These are phyloP conservation scores for Lotmaria passim DNA, from an alignment of 208 protist genomes.

Conservation along the genomic window DNA sequence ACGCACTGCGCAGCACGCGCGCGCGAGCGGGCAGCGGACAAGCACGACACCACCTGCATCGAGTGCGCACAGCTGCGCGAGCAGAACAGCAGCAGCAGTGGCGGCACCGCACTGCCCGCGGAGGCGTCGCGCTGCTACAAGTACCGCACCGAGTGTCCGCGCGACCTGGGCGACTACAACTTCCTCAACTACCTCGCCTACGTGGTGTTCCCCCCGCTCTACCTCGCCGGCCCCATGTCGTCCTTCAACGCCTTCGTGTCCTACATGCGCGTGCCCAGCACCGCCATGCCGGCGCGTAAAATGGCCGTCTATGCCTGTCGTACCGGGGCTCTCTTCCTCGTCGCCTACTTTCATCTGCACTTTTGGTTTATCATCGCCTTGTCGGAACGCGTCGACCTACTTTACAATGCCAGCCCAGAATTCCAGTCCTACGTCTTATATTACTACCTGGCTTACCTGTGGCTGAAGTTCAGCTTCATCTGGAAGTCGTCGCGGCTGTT, in stretches of 20 bases:
- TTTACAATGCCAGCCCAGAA: not conserved
- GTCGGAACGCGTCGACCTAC: not conserved
- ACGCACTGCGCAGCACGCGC: slow-evolving; percentile 13
- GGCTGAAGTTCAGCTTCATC: slow-evolving; percentile 90
- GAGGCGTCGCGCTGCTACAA: slow-evolving; percentile 53
- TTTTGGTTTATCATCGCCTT: slow-evolving; percentile 4
- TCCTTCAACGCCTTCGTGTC: slow-evolving; percentile 91
- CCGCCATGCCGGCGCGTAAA: too few species aligned
- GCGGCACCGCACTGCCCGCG: slow-evolving; percentile 1
- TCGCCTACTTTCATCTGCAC: not conserved
- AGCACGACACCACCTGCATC: slow-evolving; percentile 46
- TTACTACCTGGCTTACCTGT: slow-evolving; percentile 76
- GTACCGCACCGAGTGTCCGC: slow-evolving; percentile 50
- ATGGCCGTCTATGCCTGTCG: too few species aligned
- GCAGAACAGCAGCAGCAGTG: slow-evolving; percentile 9
- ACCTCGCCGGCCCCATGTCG: slow-evolving; percentile 84
- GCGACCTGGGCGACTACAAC: slow-evolving; percentile 52
- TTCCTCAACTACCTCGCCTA: slow-evolving; percentile 78
- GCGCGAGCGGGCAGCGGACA: not conserved
- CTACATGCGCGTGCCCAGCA: too few species aligned
- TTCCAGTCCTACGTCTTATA: not conserved
- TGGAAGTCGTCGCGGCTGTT: slow-evolving; percentile 89
- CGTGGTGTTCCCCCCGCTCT: slow-evolving; percentile 87
- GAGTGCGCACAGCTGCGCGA: slow-evolving; percentile 54
- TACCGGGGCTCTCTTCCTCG: not conserved